A percentile compares a stretch with the other conserved stretches of the same genome.
phyloP scores from a whole-genome alignment of 805 yeast species.

The Candida khao-thaluensis region DNA sequence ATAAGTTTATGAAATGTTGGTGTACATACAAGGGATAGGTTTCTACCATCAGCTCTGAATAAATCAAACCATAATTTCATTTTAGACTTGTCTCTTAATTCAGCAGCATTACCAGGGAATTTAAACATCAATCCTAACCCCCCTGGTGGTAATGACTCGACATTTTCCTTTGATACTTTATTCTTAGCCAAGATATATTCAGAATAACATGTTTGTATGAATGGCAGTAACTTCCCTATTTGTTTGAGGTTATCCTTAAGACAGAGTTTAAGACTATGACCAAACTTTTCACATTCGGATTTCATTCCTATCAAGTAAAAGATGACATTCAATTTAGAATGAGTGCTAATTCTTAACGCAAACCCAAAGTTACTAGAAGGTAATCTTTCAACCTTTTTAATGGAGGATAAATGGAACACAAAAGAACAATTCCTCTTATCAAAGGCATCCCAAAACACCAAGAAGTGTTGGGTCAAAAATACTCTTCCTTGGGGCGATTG shows the following conservation, averaged over 20 bases:
- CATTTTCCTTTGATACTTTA: slow-evolving; percentile 40
- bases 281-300: slow-evolving; percentile 77
- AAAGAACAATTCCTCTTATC: slow-evolving; percentile 69
- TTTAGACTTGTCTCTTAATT: slow-evolving; percentile 75
- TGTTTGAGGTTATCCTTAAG: slow-evolving; percentile 62
- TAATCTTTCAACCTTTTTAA: slow-evolving; percentile 82
- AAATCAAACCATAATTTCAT: slow-evolving; percentile 93
- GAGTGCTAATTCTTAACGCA: slow-evolving; percentile 70
- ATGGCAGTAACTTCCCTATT: slow-evolving; percentile 61
- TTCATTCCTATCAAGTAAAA: slow-evolving; percentile 78
- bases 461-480: slow-evolving; percentile 70
- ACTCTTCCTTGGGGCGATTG: slow-evolving; percentile 56
- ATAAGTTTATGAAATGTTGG: slow-evolving; percentile 79
- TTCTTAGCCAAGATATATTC: slow-evolving; percentile 74
- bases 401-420: slow-evolving; percentile 68
- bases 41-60: slow-evolving; percentile 79
- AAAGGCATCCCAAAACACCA: slow-evolving; percentile 70
- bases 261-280: slow-evolving; percentile 60
- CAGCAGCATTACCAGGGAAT: slow-evolving; percentile 86
- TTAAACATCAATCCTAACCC: slow-evolving; percentile 85
- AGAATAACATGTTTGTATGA: slow-evolving; percentile 74
- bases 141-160: slow-evolving; percentile 63
- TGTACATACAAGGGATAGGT: slow-evolving; percentile 69
- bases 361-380: slow-evolving; percentile 75
- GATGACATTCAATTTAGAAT: slow-evolving; percentile 59